Conservation (phyloP, 139 green algal species). For the Tetradesmus obliquus region DNA sequence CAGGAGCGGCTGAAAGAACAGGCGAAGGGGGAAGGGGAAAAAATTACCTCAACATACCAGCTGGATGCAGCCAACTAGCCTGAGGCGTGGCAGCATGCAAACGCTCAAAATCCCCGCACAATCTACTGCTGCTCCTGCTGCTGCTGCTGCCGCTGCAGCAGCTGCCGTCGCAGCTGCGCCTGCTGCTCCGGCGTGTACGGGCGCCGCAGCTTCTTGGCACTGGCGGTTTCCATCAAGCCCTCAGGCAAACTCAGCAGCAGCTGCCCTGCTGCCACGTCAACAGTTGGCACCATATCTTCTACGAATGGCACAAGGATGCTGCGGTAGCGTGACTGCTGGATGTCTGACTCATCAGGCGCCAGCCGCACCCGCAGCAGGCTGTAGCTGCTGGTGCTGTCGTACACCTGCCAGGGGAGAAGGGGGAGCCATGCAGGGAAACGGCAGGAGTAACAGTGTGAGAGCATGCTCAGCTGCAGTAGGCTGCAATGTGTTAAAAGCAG, state of each 20-base stretch:
- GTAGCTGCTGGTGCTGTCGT: conserved; percentile 29
- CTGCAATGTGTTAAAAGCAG: not conserved
- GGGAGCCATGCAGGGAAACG: not conserved
- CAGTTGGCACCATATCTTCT: conserved; percentile 31
- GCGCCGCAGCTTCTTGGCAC: not conserved
- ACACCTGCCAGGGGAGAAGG: not conserved
- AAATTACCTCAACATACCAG: too few relatives aligned
- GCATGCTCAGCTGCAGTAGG: not conserved
- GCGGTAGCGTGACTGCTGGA: conserved; percentile 27
- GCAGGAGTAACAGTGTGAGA: not conserved
- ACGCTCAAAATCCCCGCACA: not conserved
- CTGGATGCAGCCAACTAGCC: too few relatives aligned
- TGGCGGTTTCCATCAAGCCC: conserved; percentile 38
- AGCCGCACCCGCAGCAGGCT: conserved; percentile 38
- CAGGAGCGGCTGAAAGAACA: too few relatives aligned
- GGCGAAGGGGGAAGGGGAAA: too few relatives aligned
- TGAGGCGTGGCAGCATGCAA: too few relatives aligned
- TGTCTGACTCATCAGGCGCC: conserved; percentile 24
- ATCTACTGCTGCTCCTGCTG: conserved; percentile 19
- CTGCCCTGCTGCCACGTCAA: conserved; percentile 15
- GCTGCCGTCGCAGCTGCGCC: conserved; percentile 32
- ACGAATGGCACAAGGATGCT: conserved; percentile 44
- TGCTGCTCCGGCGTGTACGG: conserved; percentile 43
- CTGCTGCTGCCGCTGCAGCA: conserved; percentile 32
- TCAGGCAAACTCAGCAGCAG: conserved; percentile 13